phyloP scores from a whole-genome alignment of 2,329 filamentous ascomycete species.

The Cordyceps javanica region DNA sequence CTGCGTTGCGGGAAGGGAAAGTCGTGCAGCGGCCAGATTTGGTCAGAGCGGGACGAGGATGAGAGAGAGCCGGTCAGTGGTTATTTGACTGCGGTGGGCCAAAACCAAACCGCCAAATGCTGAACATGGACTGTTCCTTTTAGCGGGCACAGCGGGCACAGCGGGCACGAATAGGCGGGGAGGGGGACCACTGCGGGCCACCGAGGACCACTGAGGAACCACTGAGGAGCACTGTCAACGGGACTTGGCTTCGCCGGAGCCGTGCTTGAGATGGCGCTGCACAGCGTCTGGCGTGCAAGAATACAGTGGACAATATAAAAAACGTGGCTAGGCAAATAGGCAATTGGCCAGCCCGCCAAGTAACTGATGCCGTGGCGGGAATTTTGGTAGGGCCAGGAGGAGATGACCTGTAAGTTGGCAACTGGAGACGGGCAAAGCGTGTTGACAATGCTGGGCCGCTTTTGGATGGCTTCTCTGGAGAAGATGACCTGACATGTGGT shows the following conservation, averaged over 20 bases:
- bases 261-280: neutral
- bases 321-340: too few relatives aligned
- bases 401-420: too few relatives aligned
- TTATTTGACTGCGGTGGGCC: conserved; percentile 6
- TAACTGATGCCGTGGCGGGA: too few relatives aligned
- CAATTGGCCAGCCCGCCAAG: too few relatives aligned
- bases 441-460: too few relatives aligned
- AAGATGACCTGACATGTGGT: too few relatives aligned
- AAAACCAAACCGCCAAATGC: neutral
- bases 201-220: neutral
- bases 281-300: neutral
- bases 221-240: neutral
- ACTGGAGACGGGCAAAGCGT: too few relatives aligned
- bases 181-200: neutral
- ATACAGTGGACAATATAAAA: too few relatives aligned
- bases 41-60: conserved; percentile 1
- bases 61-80: neutral
- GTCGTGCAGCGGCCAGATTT: conserved; percentile 1
- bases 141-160: neutral
- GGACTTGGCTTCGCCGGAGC: neutral
- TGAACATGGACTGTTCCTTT: neutral
- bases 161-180: too few relatives aligned
- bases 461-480: too few relatives aligned
- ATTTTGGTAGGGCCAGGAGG: too few relatives aligned
- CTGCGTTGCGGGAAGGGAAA: conserved; percentile 11